Base-by-base conservation (phyloP, 2,329 filamentous ascomycete genomes). In the Xylaria sp. region DNA sequence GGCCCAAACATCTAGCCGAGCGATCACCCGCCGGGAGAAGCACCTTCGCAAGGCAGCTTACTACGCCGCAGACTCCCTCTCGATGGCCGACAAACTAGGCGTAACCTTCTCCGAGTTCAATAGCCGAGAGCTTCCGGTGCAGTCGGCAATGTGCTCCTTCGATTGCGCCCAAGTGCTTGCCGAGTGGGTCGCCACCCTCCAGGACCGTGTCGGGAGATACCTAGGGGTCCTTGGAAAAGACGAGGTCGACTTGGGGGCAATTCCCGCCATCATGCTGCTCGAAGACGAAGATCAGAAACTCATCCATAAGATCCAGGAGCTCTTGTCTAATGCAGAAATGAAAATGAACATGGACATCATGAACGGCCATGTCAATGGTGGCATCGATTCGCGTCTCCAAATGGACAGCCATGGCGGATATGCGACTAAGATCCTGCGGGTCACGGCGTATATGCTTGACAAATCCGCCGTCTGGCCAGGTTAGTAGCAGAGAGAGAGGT, bases 1-100 rank as follows among this genome's bases (percentile, higher is more conserved):
- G 54, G 34, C 64, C 7, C 56, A 71, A 42, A 22, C 60, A 21
- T 70, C 72, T 2, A 75, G 64, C 39, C 74, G 74, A 41, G 74
- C 79, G 9, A 85, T 82, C 9, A 86, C 89, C 0, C 87, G 89
- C 53, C 87, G 92, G 2, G 93, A 99, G 73, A 89, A 87, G 61
- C 91, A 96, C 66, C 79, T 97, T 18, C 88, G 93, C 40, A 95
- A 93, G 70, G 94, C 94, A n/a, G 94, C 93, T 0, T 95, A 92
- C 68, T 96, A 96, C 67, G 94, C 94, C 1, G 92, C 91, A 1
- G 92, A 97, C 70, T 96, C 92, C 0, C 82, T 99, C 7, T 85
- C 87, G 22, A 94, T 94, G 85, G 89, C 91, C 1, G 90, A 95
- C 70, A 92, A 89, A 68, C 81, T 94, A 11, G 91, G 91, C 1